Base-by-base conservation (phyloP, 768 basidiomycete genomes). In the Rubroboletus pulcherrimus region DNA sequence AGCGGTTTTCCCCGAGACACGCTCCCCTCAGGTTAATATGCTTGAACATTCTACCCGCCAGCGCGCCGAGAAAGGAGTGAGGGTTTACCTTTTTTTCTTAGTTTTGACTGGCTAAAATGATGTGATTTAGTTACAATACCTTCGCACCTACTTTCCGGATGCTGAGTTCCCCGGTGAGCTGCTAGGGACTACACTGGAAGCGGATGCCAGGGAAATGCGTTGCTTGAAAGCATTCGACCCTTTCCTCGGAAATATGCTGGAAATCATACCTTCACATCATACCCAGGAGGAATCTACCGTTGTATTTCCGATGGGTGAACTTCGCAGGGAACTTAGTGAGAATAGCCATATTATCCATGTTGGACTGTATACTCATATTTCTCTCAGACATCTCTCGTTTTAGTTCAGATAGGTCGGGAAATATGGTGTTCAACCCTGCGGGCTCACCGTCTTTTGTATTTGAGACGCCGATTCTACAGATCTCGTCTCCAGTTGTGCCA, bases 161-260 rank as follows among this genome's bases (percentile, higher is more conserved):
- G 76, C 86, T 15, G 87, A 91, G 56, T 74, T 93, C n/a, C 74
- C 87, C 7, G 72, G 80, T n/a, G 84, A 89, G 39, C 71, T 92
- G 24, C 76, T 92, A 43, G 70, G 80, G 49, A 78, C 81, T 29
- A 77, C 84, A 54, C 69, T 89, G 19, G 69, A 74, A 12, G 72
- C 74, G 49, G 83, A 86, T 44, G 71, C 75, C 12, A 70, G 64
- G 40, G 58, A 72, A 48, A 54, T 62, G 37, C 68, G 64, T 24
- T 61, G 70, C n/a, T 64, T 78, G 15, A 63, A 73, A 30, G 54
- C 55, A 12, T 87, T 85, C 44, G 81, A 91, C 63, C 85, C 85
- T 17, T 78, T 76, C 40, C 55, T 70, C 4, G 86, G 87, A 31
- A 84, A 82, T 62, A 45, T 78, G 21, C 63, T 91, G 29, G 78